Evolutionary conservation across 2,329 filamentous ascomycete species (phyloP).

Genomic region (Ascochyta rabiei): DNA sequence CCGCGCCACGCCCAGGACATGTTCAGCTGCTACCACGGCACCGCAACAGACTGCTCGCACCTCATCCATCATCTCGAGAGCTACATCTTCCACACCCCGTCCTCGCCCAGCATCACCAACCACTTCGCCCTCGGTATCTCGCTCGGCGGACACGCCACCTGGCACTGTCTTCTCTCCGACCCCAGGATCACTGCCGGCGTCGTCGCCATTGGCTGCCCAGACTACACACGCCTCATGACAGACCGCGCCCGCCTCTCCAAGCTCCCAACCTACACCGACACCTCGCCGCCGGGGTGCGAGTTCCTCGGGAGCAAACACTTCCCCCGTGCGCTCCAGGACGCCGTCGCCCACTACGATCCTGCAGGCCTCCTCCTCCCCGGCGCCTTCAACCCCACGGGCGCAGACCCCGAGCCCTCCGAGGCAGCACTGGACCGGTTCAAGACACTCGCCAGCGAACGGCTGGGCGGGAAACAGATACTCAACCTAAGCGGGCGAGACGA

Average conservation of each 20-base stretch:
- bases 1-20: conserved; percentile 86
- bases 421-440: conserved; percentile 44
- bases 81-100: conserved; percentile 67
- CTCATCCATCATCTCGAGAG: conserved; percentile 80
- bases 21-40: conserved; percentile 77
- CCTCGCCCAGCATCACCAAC: conserved; percentile 56
- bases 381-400: conserved; percentile 28
- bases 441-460: conserved; percentile 50
- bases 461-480: conserved; percentile 50
- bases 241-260: conserved; percentile 78
- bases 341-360: conserved; percentile 73
- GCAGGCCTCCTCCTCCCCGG: conserved; percentile 69
- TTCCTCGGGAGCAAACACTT: conserved; percentile 84
- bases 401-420: conserved; percentile 38
- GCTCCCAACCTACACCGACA: conserved; percentile 63
- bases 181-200: conserved; percentile 78
- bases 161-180: conserved; percentile 82
- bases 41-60: conserved; percentile 73
- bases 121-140: conserved; percentile 83
- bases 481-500: conserved; percentile 67
- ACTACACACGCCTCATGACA: conserved; percentile 80
- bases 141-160: conserved; percentile 84
- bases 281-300: conserved; percentile 60
- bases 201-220: conserved; percentile 85
- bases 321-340: conserved; percentile 68